Conservation (phyloP, 2,329 filamentous ascomycete genomes). For the Geosmithia morbida region DNA sequence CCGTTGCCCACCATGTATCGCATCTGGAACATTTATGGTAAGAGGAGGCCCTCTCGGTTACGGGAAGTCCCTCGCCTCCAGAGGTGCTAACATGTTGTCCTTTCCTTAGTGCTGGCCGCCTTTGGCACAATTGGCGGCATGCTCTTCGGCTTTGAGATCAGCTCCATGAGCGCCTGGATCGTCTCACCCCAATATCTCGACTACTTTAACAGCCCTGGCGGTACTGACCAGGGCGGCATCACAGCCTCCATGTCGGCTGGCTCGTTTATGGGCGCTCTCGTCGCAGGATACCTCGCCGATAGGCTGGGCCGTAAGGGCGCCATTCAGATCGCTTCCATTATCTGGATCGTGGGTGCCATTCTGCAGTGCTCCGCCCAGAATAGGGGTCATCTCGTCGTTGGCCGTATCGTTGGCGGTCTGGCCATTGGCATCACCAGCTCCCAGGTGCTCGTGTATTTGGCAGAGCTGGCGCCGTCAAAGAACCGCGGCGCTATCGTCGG, state of each 20-base stretch:
- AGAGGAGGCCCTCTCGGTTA: neutral
- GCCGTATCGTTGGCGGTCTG: slow-evolving; percentile 47
- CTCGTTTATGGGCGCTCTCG: slow-evolving; percentile 28
- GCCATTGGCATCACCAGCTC: slow-evolving; percentile 53
- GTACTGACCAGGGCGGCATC: slow-evolving; percentile 31
- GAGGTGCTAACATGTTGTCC: neutral
- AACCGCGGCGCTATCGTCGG: slow-evolving; percentile 53
- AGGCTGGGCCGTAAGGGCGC: slow-evolving; percentile 27
- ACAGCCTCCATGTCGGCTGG: slow-evolving; percentile 33
- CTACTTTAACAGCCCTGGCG: slow-evolving; percentile 33
- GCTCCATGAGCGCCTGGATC: slow-evolving; percentile 43
- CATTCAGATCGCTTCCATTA: slow-evolving; percentile 28
- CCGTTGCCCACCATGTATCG: slow-evolving; percentile 13
- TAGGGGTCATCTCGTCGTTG: slow-evolving; percentile 36
- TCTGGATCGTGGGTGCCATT: slow-evolving; percentile 42
- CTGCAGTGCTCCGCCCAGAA: slow-evolving; percentile 45
- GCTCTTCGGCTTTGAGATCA: slow-evolving; percentile 41
- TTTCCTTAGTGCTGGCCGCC: slow-evolving; percentile 16
- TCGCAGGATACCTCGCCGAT: slow-evolving; percentile 30
- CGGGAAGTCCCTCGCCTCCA: neutral
- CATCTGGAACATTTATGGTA: slow-evolving; percentile 23
- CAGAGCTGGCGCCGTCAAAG: slow-evolving; percentile 44
- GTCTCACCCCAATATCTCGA: slow-evolving; percentile 33
- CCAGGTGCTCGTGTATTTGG: slow-evolving; percentile 54
- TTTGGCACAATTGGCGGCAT: slow-evolving; percentile 26